Conservation (phyloP, 805 yeast genomes). For the Kazachstania martiniae region DNA sequence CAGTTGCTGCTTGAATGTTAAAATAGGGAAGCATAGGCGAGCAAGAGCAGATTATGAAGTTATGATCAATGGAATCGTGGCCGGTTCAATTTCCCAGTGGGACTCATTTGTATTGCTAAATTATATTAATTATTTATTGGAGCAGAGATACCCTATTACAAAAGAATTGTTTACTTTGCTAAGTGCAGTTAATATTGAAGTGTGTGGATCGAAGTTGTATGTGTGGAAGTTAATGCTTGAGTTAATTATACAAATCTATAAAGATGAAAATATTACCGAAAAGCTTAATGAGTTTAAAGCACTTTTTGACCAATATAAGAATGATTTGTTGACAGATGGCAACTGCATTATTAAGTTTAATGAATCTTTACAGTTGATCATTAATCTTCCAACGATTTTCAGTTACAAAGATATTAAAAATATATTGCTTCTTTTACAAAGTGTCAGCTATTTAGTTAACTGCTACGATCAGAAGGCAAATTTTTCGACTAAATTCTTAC, state of each 20-base stretch:
- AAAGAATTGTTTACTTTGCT: slow-evolving; percentile 2
- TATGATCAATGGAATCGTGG: slow-evolving; percentile 3
- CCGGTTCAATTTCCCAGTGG: slow-evolving; percentile 5
- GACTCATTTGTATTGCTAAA: slow-evolving; percentile 9
- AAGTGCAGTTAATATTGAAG: slow-evolving; percentile 1
- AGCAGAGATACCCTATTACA: slow-evolving; percentile 10
- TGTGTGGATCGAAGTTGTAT: slow-evolving; percentile 8
- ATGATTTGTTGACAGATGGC: slow-evolving; percentile 2
- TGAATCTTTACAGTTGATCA: slow-evolving; percentile 4
- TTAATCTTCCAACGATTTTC: slow-evolving; percentile 12
- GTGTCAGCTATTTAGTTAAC: slow-evolving; percentile 25
- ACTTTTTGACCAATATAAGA: slow-evolving; percentile 15
- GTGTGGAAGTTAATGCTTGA: slow-evolving; percentile 21
- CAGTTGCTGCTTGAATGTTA: slow-evolving; percentile 6
- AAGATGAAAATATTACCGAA: slow-evolving; percentile 21
- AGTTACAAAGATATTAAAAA: slow-evolving; percentile 21
- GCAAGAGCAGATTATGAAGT: slow-evolving; percentile 6
- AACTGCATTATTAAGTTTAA: slow-evolving; percentile 8
- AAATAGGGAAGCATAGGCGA: slow-evolving; percentile 6
- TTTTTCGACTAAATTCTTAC: slow-evolving; percentile 22
- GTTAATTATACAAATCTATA: slow-evolving; percentile 13
- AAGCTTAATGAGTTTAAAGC: slow-evolving; percentile 18
- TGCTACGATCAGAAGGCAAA: slow-evolving; percentile 24
- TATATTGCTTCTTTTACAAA: slow-evolving; percentile 21
- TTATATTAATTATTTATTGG: slow-evolving; percentile 11